Conservation (phyloP, 805 yeast genomes). For the Sugiyamaella floridensis region DNA sequence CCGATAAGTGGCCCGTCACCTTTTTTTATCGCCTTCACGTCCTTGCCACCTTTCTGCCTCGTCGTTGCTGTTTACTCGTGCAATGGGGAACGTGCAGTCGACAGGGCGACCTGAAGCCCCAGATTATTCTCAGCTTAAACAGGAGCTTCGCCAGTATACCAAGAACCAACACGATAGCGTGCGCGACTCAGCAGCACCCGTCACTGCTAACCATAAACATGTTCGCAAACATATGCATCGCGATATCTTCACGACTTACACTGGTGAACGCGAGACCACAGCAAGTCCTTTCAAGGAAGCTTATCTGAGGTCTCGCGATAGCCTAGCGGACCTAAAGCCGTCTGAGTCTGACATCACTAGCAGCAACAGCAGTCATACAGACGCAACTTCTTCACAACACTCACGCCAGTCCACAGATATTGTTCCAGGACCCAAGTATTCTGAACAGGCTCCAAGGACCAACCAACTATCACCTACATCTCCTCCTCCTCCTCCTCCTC, state of each 20-base stretch:
- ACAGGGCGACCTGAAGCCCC: neutral
- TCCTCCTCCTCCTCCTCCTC: too few relatives aligned
- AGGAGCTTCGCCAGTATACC: neutral
- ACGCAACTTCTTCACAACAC: too few relatives aligned
- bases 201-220: neutral
- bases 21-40: too few relatives aligned
- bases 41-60: neutral
- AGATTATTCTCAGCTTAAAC: neutral
- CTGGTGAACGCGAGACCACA: slow-evolving; percentile 10
- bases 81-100: neutral
- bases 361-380: too few relatives aligned
- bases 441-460: too few relatives aligned
- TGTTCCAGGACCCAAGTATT: too few relatives aligned
- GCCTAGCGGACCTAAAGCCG: neutral
- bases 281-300: slow-evolving; percentile 11
- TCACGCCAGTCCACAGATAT: too few relatives aligned
- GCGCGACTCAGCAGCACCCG: neutral
- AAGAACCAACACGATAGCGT: neutral
- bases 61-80: neutral
- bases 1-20: neutral
- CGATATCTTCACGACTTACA: slow-evolving; percentile 23
- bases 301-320: slow-evolving; percentile 16
- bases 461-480: too few relatives aligned
- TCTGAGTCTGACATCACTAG: too few relatives aligned
- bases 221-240: slow-evolving; percentile 22